Conservation (phyloP, 495 filamentous ascomycete genomes). For the Hyaloscypha finlandica region DNA sequence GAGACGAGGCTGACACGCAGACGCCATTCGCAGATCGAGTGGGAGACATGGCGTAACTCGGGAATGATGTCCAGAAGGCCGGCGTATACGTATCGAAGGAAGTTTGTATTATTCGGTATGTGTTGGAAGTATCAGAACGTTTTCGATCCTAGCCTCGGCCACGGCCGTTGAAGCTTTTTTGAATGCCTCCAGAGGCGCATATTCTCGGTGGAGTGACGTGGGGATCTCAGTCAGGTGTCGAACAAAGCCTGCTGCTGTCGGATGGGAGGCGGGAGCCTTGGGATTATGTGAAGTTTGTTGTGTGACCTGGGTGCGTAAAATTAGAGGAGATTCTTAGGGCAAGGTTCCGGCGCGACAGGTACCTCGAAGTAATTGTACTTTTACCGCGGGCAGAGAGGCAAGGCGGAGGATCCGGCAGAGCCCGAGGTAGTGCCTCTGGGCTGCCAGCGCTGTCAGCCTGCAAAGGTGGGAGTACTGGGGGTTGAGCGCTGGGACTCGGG, state of each 20-base stretch:
- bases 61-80: not conserved
- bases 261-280: not conserved
- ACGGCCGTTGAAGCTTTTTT: conserved; percentile 25
- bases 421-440: no score
- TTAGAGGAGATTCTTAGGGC: not conserved
- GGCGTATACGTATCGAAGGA: not conserved
- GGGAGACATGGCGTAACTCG: conserved; percentile 18
- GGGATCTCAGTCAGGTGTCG: conserved; percentile 15
- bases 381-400: no score
- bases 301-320: not conserved
- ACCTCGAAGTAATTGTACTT: no score
- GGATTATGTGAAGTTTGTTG: not conserved
- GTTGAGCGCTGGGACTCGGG: not conserved
- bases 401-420: no score
- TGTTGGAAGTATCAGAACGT: conserved; percentile 10
- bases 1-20: not conserved
- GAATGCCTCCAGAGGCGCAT: conserved; percentile 28
- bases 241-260: not conserved
- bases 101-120: conserved; percentile 4
- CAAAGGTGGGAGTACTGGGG: not conserved
- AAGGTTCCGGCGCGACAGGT: no score
- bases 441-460: not conserved
- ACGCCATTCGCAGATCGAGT: conserved; percentile 4
- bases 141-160: conserved; percentile 16
- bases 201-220: conserved; percentile 20